Conservation (phyloP, 1,139 yeast species). For the Yamadazyma epiphylla region DNA sequence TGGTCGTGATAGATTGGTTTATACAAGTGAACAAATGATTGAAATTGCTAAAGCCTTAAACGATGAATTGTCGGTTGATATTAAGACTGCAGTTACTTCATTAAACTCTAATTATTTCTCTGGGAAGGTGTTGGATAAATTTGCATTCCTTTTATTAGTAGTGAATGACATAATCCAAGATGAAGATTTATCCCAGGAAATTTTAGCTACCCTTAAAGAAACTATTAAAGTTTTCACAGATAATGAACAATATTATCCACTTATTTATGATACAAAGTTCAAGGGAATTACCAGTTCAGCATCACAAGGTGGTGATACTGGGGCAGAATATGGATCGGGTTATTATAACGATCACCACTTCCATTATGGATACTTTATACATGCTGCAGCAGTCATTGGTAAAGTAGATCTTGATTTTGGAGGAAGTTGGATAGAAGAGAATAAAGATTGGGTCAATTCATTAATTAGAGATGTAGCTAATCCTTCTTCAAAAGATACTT, state of each 20-base stretch:
- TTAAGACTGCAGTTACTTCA: conserved; percentile 40
- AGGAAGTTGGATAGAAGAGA: conserved; percentile 61
- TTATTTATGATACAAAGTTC: conserved; percentile 65
- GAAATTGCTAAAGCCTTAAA: conserved; percentile 52
- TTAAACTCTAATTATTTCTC: conserved; percentile 56
- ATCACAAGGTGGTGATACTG: conserved; percentile 42
- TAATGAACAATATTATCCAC: conserved; percentile 54
- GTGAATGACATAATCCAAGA: conserved; percentile 58
- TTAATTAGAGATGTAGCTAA: conserved; percentile 72
- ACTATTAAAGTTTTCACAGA: conserved; percentile 48
- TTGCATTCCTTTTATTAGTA: conserved; percentile 65
- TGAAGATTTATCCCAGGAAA: conserved; percentile 42
- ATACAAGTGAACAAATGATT: conserved; percentile 46
- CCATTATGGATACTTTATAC: conserved; percentile 76
- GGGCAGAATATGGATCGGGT: conserved; percentile 53
- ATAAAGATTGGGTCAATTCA: conserved; percentile 37
- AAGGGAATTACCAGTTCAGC: conserved; percentile 66
- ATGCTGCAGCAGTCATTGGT: conserved; percentile 75
- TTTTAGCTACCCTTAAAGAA: conserved; percentile 46
- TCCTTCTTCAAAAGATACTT: conserved; percentile 53
- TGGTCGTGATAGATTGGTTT: conserved; percentile 25
- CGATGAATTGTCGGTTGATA: conserved; percentile 53
- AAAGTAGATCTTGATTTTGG: conserved; percentile 51
- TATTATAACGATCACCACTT: conserved; percentile 79
- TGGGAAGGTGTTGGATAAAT: conserved; percentile 71